Conservation (phyloP, 352 stramenopile species). For the Globisporangium perplexum region DNA sequence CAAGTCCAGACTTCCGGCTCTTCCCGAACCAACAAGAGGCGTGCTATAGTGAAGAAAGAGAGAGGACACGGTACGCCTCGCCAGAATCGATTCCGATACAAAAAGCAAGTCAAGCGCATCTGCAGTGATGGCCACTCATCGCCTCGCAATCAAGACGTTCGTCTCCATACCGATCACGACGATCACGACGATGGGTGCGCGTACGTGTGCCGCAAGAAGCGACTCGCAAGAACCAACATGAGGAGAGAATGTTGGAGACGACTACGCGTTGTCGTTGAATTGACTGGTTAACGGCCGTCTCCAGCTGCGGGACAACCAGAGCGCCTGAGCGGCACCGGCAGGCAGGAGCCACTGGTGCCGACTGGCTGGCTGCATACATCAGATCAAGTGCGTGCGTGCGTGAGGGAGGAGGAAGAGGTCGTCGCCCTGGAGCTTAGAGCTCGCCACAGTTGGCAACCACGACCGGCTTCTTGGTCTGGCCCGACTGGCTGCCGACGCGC, state of each 20-base stretch:
- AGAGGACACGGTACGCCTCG: too few relatives aligned
- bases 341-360: too few relatives aligned
- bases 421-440: slow-evolving; percentile 43
- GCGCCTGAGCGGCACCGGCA: neutral
- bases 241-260: neutral
- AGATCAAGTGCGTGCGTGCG: neutral
- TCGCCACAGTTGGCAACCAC: slow-evolving; percentile 95
- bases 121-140: too few relatives aligned
- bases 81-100: too few relatives aligned
- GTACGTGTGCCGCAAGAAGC: neutral
- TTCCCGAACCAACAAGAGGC: too few relatives aligned
- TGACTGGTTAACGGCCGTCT: slow-evolving; percentile 1
- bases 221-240: neutral
- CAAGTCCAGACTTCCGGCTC: too few relatives aligned
- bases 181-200: too few relatives aligned
- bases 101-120: too few relatives aligned
- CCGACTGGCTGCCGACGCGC: slow-evolving; percentile 90
- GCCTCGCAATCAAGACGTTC: too few relatives aligned
- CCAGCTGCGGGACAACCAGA: neutral
- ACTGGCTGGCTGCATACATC: neutral
- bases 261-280: neutral
- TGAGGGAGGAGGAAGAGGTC: neutral
- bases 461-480: slow-evolving; percentile 87
- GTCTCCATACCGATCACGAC: too few relatives aligned
- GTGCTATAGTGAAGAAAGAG: too few relatives aligned